Conservation (phyloP, 208 protist genomes). For the Trypanosoma caninum region DNA sequence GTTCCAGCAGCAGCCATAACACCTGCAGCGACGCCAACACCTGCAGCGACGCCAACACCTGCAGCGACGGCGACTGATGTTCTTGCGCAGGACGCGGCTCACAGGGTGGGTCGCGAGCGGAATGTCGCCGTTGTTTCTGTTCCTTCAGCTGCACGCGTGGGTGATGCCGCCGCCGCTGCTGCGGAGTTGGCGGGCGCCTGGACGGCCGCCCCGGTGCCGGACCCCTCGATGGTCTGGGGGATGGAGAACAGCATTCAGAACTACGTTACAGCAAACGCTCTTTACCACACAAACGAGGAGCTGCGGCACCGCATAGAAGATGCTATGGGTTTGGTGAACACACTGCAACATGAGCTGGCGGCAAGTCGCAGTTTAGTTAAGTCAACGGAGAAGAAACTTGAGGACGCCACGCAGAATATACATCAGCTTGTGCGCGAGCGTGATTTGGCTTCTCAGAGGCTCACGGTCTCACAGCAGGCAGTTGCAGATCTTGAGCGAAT, state of each 20-base stretch:
- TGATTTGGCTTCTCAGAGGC: conserved; percentile 69
- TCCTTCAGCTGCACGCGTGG: conserved; percentile 30
- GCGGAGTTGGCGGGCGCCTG: conserved; percentile 30
- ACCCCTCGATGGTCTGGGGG: conserved; percentile 87
- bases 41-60: background rate
- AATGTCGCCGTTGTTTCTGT: conserved; percentile 42
- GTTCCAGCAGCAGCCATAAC: no score
- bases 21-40: background rate
- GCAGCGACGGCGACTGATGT: background rate
- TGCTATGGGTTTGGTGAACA: conserved; percentile 50
- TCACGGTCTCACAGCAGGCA: conserved; percentile 43
- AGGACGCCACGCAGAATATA: conserved; percentile 65
- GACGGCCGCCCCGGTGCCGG: conserved; percentile 43
- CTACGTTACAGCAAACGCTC: conserved; percentile 73
- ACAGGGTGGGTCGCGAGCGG: background rate
- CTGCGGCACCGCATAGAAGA: conserved; percentile 78
- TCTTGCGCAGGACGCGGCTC: background rate
- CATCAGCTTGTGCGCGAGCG: conserved; percentile 85
- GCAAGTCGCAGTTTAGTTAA: conserved; percentile 33
- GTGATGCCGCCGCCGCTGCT: conserved; percentile 8
- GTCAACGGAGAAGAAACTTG: conserved; percentile 42
- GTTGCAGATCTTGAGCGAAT: conserved; percentile 56
- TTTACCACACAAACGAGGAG: conserved; percentile 88
- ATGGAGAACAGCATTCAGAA: conserved; percentile 75
- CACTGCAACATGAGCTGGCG: conserved; percentile 71